Evolutionary conservation across 176 grass and related monocot species (phyloP), one percentile per base, ranked within the genome.

Genomic region (Tillandsia leiboldiana): DNA sequence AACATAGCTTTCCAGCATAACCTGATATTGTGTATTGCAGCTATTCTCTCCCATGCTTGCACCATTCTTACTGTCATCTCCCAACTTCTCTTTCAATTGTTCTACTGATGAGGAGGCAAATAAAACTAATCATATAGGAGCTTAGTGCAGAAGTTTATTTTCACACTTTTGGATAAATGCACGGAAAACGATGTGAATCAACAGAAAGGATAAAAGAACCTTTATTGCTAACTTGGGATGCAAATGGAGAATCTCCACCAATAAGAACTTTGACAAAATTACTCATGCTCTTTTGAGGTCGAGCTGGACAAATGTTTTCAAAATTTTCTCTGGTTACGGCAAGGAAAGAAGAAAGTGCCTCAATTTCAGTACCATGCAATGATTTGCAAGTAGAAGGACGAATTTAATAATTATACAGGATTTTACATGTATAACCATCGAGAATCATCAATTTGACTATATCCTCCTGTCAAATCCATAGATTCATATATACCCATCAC

Each of bases 1-100:
- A 68, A 80, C 62, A 48, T 76, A 75, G 49, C 71, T 80, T 57
- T 84, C 53, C 49, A 75, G 59, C 62, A 76, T 75, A 52, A 85
- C 58, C 53, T 76, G 66, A 66, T 72, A 68, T 26, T 54, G 42
- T 53, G 64, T 22, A 12, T 68, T n/a, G 24, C 67, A 78, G 26
- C 49, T 67, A 9, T 64, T 64, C 26, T 78, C 70, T 78, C 49
- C 57, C 15, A 67, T 66, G 51, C 51, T 73, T 58, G 20, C 53
- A 78, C 24, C 65, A 73, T 61, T 53, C 47, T 9, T 33, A 49
- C 26, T 54, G 27, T 69, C 75, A 69, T 51, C 2, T 70, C 65
- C 75, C 51, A 50, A 27, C 6, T 77, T 77, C 11, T 49, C 75
- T 69, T 61, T 12, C 28, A 9, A 23, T 26, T 17, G 22, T 1